phyloP scores from a whole-genome alignment of 352 stramenopile species.

The Pythium phragmitis region DNA sequence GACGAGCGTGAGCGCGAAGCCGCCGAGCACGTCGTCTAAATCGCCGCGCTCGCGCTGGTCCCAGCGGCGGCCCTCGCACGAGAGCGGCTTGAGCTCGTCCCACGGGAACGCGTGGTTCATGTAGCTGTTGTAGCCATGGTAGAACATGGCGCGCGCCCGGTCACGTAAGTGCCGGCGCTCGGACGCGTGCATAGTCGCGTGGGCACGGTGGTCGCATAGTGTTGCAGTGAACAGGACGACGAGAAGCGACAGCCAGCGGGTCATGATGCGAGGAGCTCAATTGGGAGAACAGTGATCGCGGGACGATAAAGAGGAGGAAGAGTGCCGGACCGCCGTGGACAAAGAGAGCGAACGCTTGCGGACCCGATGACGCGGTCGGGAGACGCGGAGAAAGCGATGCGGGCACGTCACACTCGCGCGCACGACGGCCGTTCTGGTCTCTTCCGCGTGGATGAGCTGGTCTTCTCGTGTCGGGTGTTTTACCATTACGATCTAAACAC shows the following conservation, averaged over 20 bases:
- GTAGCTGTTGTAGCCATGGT: constrained; percentile 87
- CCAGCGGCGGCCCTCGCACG: constrained; percentile 73
- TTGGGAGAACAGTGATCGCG: not conserved
- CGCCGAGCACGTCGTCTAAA: constrained; percentile 82
- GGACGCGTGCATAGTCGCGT: constrained; percentile 62
- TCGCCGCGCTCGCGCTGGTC: constrained; percentile 79
- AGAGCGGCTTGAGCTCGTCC: constrained; percentile 88
- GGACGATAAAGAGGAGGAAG: not conserved
- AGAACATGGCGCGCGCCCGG: constrained; percentile 86
- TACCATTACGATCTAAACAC: not conserved
- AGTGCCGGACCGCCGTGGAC: not conserved
- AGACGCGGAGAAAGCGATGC: not conserved
- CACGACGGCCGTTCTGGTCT: not conserved
- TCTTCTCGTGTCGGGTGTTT: not conserved
- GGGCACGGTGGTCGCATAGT: not conserved
- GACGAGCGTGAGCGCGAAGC: constrained; percentile 83
- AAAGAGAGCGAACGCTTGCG: not conserved
- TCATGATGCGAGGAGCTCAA: not conserved
- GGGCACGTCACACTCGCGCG: not conserved
- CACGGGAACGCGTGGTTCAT: constrained; percentile 86
- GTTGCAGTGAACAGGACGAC: not conserved
- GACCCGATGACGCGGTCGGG: not conserved
- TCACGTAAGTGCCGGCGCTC: constrained; percentile 68
- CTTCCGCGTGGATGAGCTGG: constrained; percentile 1
- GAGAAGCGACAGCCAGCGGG: not conserved